Base-by-base conservation (phyloP, 169 alveolate genomes). In the Condylostoma magnum region DNA sequence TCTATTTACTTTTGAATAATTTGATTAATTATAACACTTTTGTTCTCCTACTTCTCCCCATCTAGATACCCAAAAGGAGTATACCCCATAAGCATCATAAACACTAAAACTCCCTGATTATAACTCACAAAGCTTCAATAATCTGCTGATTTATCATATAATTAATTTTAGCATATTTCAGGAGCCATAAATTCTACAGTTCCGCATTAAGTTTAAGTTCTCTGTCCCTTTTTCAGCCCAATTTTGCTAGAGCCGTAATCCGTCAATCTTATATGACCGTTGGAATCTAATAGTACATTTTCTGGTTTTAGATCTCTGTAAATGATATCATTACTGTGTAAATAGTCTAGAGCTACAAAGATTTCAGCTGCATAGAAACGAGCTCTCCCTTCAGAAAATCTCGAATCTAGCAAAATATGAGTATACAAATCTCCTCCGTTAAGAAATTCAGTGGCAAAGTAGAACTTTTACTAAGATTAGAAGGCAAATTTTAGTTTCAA, bases 291-390 rank as follows among this genome's bases (percentile, higher is more conserved):
- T 28, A 85, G 76, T 4, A 80, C 78, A 46, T 85, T 85, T 69
- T 77, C 73, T 20, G 92, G 92, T 44, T 85, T 85, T 3, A 80
- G 55, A 67, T 85, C 92, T 69, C 92, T 58, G 54, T 85, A 84
- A 8, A 77, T 76, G 22, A 85, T 80, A 20, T 58, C 46, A 43
- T 76, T 55, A 34, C 63, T 48, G 56, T 85, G 86, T n/a, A 85
- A 65, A 54, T 63, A 77, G 66, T 77, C 83, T 28, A 85, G 34
- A 10, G 80, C 82, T 37, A 53, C 43, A 25, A 85, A 60, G 28
- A 85, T 34, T 74, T 80, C 54, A 2, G 86, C 83, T n/a, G 81
- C 74, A 50, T 72, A 77, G 56, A 73, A 54, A 31, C 67, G 38
- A 2, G 82, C 76, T 50, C 58, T 22, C 43, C 75, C 80, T 38